A percentile compares a stretch with the other conserved stretches of the same genome.
phyloP scores from a whole-genome alignment of 2,329 filamentous ascomycete species.

The Dendryphion nanum region DNA sequence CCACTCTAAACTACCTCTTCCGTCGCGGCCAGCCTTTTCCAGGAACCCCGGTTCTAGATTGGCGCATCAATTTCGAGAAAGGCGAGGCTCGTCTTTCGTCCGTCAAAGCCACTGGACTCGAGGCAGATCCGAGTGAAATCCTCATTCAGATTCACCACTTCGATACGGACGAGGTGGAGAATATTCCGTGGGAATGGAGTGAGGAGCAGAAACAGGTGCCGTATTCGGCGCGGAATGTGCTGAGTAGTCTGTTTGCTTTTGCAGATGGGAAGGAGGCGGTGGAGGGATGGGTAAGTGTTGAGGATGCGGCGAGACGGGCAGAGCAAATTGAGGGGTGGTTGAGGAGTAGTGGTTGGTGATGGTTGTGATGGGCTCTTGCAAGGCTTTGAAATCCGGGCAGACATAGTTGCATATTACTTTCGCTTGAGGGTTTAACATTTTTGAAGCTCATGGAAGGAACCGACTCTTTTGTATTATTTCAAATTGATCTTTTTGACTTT shows the following conservation, averaged over 20 bases:
- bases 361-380: background rate
- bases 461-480: too few relatives aligned
- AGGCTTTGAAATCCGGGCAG: too few relatives aligned
- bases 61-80: slow-evolving; percentile 50
- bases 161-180: slow-evolving; percentile 45
- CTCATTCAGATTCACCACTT: slow-evolving; percentile 54
- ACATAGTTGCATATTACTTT: too few relatives aligned
- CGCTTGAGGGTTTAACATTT: too few relatives aligned
- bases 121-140: slow-evolving; percentile 28
- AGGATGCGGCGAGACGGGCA: slow-evolving; percentile 22
- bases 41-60: slow-evolving; percentile 47
- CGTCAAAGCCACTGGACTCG: slow-evolving; percentile 10
- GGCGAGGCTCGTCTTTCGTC: slow-evolving; percentile 36
- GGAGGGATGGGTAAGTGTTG: slow-evolving; percentile 25
- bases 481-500: too few relatives aligned
- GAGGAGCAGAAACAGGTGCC: slow-evolving; percentile 30
- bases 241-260: slow-evolving; percentile 18
- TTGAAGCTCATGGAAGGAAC: too few relatives aligned
- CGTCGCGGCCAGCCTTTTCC: slow-evolving; percentile 52
- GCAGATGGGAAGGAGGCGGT: slow-evolving; percentile 14
- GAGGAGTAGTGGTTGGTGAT: background rate
- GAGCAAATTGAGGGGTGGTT: slow-evolving; percentile 15
- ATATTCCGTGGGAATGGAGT: slow-evolving; percentile 45
- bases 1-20: slow-evolving; percentile 46
- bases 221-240: slow-evolving; percentile 16